Evolutionary conservation across 2,329 filamentous ascomycete genomes (phyloP), one percentile per base, ranked within the genome.

Genomic region (Cladophialophora psammophila): DNA sequence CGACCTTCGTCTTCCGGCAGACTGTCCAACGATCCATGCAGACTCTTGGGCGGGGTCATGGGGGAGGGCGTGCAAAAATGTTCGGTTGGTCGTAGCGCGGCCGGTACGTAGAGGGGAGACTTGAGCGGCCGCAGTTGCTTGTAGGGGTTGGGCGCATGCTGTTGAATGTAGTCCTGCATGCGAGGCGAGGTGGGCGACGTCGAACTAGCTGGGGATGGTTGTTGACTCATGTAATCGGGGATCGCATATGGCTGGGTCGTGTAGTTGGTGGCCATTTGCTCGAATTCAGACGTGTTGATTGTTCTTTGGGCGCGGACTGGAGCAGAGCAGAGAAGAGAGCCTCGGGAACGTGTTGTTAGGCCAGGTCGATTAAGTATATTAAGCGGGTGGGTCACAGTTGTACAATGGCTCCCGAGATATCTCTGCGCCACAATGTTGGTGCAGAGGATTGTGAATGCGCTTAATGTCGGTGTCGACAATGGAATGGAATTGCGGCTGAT

Each of bases 41-140:
- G 81, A 71, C 86, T 87, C 68, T 82, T 81, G 1, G 85, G 82
- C 18, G 82, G 82, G 6, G 82, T 84, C 64, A 78, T 79, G 64
- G 81, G 77, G 71, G 81, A 79, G 0, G 78, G 71, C 60, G 77
- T 81, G 57, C 77, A 75, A 13, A 84, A 82, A 64, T 82, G 81
- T 76, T 89, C 85, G 35, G 87, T 89, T 60, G 85, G 87, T 62
- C 88, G 83, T 69, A 90, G 79, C 7, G 85, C 87, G 10, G 88
- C 88, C 31, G 88, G 88, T 26, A 89, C 84, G 74, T 89, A 89
- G 60, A 89, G 80, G 36, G 87, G 87, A 26, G 83, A 82, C 76
- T 88, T 87, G 57, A 83, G 83, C 26, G 85, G 86, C 63, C 86
- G 85, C 66, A 89, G 78, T 77, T 88, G 86, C 68, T 84, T 84